These are phyloP conservation scores for Jaltomata sinuosa DNA, from an alignment of 257 asterid species.

Conservation along the genomic window DNA sequence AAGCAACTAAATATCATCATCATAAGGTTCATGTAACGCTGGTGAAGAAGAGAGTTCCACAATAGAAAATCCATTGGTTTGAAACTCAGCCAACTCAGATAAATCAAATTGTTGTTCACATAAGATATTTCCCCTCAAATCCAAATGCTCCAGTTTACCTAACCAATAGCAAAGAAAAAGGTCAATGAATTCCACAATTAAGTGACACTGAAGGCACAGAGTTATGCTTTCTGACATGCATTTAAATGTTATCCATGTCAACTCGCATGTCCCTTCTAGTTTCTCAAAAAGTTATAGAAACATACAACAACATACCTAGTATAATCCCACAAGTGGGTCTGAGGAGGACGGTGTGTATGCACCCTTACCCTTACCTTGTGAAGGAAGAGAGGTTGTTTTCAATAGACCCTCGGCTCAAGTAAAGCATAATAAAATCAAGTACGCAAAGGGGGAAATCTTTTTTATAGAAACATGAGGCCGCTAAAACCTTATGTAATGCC, in stretches of 20 bases:
- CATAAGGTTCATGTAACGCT: constrained; percentile 42
- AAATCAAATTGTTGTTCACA: constrained; percentile 26
- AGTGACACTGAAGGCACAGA: neutral
- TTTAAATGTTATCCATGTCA: neutral
- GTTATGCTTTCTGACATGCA: neutral
- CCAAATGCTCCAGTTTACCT: constrained; percentile 76
- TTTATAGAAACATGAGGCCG: neutral
- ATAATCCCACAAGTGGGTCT: neutral
- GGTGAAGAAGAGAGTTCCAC: constrained; percentile 23
- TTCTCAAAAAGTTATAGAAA: neutral
- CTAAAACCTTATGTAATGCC: neutral
- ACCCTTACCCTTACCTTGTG: neutral
- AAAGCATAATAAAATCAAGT: neutral
- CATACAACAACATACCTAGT: neutral
- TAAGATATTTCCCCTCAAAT: constrained; percentile 54
- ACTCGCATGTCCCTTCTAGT: neutral
- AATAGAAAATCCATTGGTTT: constrained; percentile 26
- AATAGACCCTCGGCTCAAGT: neutral
- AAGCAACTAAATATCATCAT: constrained; percentile 59
- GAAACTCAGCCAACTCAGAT: constrained; percentile 36
- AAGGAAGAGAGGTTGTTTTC: neutral
- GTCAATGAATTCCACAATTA: neutral
- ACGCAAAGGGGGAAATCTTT: neutral
- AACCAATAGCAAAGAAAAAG: constrained; percentile 3
- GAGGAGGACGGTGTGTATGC: neutral